A percentile compares a stretch with the other conserved stretches of the same genome.
These are phyloP conservation scores for Moesziomyces antarcticus DNA, from an alignment of 1,284 basidiomycete species.

Conservation along the genomic window DNA sequence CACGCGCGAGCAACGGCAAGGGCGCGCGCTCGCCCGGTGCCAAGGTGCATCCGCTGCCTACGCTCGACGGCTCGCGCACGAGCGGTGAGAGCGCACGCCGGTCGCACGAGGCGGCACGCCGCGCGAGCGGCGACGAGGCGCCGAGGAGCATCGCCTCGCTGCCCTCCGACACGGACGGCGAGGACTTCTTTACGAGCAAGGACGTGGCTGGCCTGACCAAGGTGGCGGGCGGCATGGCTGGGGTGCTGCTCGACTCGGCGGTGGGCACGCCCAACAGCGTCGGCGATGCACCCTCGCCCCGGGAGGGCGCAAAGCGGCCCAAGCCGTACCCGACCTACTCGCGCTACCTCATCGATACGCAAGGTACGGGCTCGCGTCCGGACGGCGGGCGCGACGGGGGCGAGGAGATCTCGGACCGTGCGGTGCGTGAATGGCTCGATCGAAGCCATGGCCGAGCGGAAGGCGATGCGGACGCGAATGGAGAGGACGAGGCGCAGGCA, in stretches of 20 bases:
- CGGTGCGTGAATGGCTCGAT: slow-evolving; percentile 37
- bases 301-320: slow-evolving; percentile 9
- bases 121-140: slow-evolving; percentile 1
- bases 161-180: slow-evolving; percentile 39
- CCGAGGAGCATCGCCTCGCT: slow-evolving; percentile 23
- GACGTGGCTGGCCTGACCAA: slow-evolving; percentile 25
- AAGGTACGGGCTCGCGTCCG: slow-evolving; percentile 4
- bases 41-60: slow-evolving; percentile 13
- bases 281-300: slow-evolving; percentile 13
- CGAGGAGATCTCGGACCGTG: slow-evolving; percentile 7
- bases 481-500: slow-evolving; percentile 8
- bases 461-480: not conserved
- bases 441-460: slow-evolving; percentile 4
- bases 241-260: slow-evolving; percentile 17
- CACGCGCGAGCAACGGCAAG: slow-evolving; percentile 12
- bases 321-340: slow-evolving; percentile 47
- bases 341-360: slow-evolving; percentile 23
- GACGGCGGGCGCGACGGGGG: not conserved
- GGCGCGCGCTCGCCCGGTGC: slow-evolving; percentile 6
- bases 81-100: slow-evolving; percentile 24
- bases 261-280: slow-evolving; percentile 38
- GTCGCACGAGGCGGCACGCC: not conserved
- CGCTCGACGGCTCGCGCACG: slow-evolving; percentile 27
- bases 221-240: slow-evolving; percentile 3
- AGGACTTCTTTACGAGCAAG: slow-evolving; percentile 44